Base-by-base conservation (phyloP, 495 filamentous ascomycete genomes). In the Diplogelasinospora grovesii region DNA sequence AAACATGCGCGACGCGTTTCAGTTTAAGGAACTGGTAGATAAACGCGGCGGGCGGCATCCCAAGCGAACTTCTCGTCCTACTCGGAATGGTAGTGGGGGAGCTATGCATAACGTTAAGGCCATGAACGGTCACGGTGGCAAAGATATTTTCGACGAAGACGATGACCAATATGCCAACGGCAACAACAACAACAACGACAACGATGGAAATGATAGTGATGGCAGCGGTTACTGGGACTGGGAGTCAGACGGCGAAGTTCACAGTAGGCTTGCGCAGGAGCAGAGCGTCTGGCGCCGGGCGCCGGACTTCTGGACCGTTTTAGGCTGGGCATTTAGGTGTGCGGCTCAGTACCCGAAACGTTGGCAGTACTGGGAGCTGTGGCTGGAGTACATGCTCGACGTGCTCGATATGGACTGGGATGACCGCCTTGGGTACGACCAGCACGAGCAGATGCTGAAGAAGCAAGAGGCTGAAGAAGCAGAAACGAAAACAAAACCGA, bases 281-380 rank as follows among this genome's bases (percentile, higher is more conserved):
- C 75, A 77, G 8, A 77, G 84, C 2, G 34, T 96, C 5, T 94
- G 85, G 77, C 59, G 64, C 11, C 70, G 76, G 14, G 86, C 81
- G 0, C 78, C 83, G 19, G 86, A 94, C 53, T 90, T 97, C 46
- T 98, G 93, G 86, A 76, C 83, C 27, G 74, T 83, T 0, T 78
- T 90, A 1, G 92, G 92, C 3, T 97, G 92, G 92, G 81, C 85
- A 0, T 94, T 96, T 59, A 89, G 88, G 49, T 98, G 92, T 63
- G 87, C 86, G 11, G 72, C 86, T 2, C 59, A 71, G 28, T 70
- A 89, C 39, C 64, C 66, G 3, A 73, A 72, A 26, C 68, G 88
- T 16, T 98, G 92, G 92, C 75, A 73, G 40, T 71, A 77, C 52
- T 98, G 92, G 92, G 79, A 73, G 43, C 57, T 77, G 5, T 94